Evolutionary conservation across 169 alveolate species (phyloP).

Genomic region (Eimeria sp.): DNA sequence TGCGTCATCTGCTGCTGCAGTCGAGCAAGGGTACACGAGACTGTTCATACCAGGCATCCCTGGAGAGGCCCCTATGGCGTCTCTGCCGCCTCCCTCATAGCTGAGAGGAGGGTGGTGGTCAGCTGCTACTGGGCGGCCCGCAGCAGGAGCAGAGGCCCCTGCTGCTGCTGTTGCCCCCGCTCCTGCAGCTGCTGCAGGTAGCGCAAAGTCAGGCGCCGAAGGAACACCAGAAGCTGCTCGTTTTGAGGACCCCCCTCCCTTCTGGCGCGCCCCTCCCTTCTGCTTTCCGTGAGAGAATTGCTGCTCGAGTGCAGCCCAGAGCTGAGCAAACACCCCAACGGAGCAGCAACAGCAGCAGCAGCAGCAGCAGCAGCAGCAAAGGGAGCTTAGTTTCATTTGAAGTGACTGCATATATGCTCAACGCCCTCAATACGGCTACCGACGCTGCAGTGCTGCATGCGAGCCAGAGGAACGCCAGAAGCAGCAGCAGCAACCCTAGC

Average conservation of each 20-base stretch:
- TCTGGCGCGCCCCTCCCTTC: conserved; percentile 45
- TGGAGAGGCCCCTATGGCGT: conserved; percentile 35
- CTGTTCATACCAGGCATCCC: neutral
- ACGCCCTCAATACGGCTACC: neutral
- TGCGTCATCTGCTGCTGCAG: neutral
- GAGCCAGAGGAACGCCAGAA: neutral
- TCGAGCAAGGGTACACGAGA: neutral
- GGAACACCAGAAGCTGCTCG: conserved; percentile 28
- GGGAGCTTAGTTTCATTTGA: neutral
- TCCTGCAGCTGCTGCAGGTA: conserved; percentile 14
- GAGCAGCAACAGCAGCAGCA: conserved; percentile 7
- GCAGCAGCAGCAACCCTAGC: neutral
- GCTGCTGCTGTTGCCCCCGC: conserved; percentile 35
- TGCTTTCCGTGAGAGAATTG: conserved; percentile 62
- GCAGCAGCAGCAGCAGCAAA: neutral
- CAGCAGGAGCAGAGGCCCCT: neutral
- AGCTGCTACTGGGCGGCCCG: conserved; percentile 24
- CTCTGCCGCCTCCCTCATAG: neutral
- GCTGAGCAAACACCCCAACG: conserved; percentile 5
- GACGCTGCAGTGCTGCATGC: neutral
- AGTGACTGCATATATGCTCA: neutral
- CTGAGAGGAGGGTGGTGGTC: conserved; percentile 11
- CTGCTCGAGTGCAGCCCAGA: conserved; percentile 62
- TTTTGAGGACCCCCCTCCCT: conserved; percentile 31
- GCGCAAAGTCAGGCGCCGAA: neutral